phyloP scores from a whole-genome alignment of 1,284 basidiomycete species.

The Fomitopsis schrenkii region DNA sequence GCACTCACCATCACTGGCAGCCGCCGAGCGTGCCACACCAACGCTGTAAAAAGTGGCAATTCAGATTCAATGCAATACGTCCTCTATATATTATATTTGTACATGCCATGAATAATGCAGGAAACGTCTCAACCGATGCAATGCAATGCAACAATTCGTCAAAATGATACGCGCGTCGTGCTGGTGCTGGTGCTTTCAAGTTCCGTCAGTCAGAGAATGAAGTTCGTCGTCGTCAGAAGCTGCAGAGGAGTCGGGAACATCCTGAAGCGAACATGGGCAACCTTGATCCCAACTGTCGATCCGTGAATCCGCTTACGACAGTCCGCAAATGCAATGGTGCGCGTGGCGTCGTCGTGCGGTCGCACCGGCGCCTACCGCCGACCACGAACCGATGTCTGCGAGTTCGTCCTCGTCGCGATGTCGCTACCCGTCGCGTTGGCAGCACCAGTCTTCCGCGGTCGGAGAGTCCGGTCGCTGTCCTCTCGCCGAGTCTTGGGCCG shows the following conservation, averaged over 20 bases:
- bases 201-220: background rate
- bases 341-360: no score
- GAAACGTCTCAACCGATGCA: background rate
- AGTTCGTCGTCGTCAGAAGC: background rate
- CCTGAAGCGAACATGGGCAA: background rate
- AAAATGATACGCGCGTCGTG: background rate
- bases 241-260: background rate
- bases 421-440: background rate
- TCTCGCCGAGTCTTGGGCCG: constrained; percentile 4
- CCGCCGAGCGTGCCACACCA: background rate
- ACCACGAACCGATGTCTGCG: background rate
- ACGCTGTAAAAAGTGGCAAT: background rate
- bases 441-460: background rate
- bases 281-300: no score
- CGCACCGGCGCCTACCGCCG: background rate
- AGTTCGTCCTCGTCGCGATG: background rate
- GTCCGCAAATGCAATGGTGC: no score
- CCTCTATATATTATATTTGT: background rate
- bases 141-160: background rate
- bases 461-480: constrained; percentile 9
- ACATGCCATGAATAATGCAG: background rate
- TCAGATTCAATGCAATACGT: background rate
- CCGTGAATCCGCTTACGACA: no score
- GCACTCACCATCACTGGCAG: background rate
- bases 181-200: background rate